A percentile compares a stretch with the other conserved stretches of the same genome.
phyloP scores from a whole-genome alignment of 441 rosid species.

The Adansonia rubrostipa region DNA sequence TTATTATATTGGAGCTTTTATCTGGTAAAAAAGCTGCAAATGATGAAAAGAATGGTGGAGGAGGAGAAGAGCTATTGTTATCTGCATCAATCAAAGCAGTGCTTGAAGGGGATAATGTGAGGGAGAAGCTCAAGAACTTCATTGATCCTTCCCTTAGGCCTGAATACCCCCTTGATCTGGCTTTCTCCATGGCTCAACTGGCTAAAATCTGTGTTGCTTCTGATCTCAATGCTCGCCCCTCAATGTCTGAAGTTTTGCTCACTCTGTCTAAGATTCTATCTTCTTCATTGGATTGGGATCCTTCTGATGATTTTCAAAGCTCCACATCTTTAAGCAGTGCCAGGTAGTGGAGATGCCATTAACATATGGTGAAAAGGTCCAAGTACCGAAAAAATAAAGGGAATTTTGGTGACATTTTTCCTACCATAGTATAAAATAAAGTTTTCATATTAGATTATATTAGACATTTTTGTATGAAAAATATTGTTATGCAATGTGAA shows the following conservation, averaged over 20 bases:
- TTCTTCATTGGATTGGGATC: constrained; percentile 84
- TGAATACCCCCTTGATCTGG: constrained; percentile 79
- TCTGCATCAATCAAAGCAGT: constrained; percentile 52
- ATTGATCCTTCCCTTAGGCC: constrained; percentile 61
- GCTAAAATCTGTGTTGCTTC: constrained; percentile 65
- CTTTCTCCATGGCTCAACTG: constrained; percentile 76
- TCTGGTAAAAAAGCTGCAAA: constrained; percentile 74
- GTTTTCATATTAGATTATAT: neutral
- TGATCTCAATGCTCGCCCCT: constrained; percentile 70
- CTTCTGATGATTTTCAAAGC: constrained; percentile 60
- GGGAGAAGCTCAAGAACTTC: constrained; percentile 61
- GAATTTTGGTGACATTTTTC: neutral
- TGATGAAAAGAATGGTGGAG: constrained; percentile 33
- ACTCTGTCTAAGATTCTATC: constrained; percentile 74
- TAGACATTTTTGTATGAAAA: neutral
- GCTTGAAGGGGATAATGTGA: constrained; percentile 69
- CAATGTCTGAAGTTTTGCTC: constrained; percentile 51
- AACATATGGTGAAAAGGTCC: neutral
- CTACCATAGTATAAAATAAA: neutral
- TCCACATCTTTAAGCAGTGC: constrained; percentile 49
- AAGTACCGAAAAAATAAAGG: neutral
- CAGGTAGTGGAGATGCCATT: constrained; percentile 29
- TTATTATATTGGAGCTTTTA: constrained; percentile 75
- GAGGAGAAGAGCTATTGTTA: constrained; percentile 49
- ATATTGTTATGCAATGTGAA: neutral